A percentile compares a stretch with the other conserved stretches of the same genome.
Conservation (phyloP, 441 rosid genomes). For the Erodium texanum region DNA sequence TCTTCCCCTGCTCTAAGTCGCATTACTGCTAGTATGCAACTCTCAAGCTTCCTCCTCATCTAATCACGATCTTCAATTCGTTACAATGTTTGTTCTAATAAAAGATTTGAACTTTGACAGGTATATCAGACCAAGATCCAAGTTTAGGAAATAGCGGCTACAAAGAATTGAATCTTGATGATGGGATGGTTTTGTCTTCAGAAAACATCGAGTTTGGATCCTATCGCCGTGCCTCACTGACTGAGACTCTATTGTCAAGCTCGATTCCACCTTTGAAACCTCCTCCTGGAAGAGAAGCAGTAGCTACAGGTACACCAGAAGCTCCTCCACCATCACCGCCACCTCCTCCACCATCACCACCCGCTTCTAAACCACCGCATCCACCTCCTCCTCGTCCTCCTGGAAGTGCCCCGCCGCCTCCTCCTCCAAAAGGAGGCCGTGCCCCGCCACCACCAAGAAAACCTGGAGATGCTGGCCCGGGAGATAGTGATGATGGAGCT, state of each 20-base stretch:
- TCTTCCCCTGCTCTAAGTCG: slow-evolving; percentile 12
- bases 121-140: slow-evolving; percentile 33
- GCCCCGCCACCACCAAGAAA: slow-evolving; percentile 12
- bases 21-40: neutral
- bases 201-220: slow-evolving; percentile 12
- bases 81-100: slow-evolving; percentile 6
- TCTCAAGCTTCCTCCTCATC: slow-evolving; percentile 16
- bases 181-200: slow-evolving; percentile 16
- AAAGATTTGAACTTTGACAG: slow-evolving; percentile 20
- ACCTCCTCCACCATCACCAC: too few relatives aligned
- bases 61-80: neutral
- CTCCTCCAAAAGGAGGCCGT: slow-evolving; percentile 30
- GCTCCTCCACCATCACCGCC: neutral
- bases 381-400: slow-evolving; percentile 2
- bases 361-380: neutral
- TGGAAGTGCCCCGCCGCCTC: slow-evolving; percentile 27
- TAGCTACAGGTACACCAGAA: neutral
- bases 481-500: slow-evolving; percentile 20
- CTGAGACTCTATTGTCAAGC: neutral
- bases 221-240: slow-evolving; percentile 9
- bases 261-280: slow-evolving; percentile 28
- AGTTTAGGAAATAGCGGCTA: slow-evolving; percentile 25
- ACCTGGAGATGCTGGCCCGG: neutral
- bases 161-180: slow-evolving; percentile 19
- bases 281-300: slow-evolving; percentile 27